Percentiles rank a stretch among this genome's conserved stretches.
phyloP scores from a whole-genome alignment of 1,284 basidiomycete species.

The Pisolithus thermaeus region DNA sequence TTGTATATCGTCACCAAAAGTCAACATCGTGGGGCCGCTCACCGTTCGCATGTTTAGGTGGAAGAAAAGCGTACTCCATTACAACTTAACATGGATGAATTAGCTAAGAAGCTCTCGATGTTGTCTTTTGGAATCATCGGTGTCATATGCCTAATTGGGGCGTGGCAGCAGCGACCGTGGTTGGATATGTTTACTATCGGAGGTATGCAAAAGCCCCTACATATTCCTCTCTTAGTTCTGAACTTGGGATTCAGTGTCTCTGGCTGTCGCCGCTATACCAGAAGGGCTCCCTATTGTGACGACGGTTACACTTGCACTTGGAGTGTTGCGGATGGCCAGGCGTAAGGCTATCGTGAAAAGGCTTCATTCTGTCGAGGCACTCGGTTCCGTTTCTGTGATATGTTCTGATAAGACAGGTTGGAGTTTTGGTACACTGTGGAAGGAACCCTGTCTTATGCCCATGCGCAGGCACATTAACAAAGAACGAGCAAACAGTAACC shows the following conservation, averaged over 20 bases:
- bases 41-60: conserved; percentile 43
- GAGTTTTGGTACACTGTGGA: background rate
- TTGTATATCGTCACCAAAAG: conserved; percentile 22
- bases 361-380: conserved; percentile 89
- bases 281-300: conserved; percentile 97
- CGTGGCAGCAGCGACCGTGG: conserved; percentile 85
- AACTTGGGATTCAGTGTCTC: conserved; percentile 60
- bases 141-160: conserved; percentile 87
- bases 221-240: conserved; percentile 1
- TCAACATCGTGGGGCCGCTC: background rate
- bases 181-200: conserved; percentile 99
- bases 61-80: conserved; percentile 92
- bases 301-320: conserved; percentile 92
- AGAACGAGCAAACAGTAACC: conserved; percentile 93
- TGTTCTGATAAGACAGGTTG: conserved; percentile 95
- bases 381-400: conserved; percentile 92
- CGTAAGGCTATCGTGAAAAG: conserved; percentile 97
- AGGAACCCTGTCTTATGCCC: conserved; percentile 4
- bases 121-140: conserved; percentile 92
- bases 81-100: conserved; percentile 94
- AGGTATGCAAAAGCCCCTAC: conserved; percentile 45
- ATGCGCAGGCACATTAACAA: conserved; percentile 81
- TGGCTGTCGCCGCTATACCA: conserved; percentile 95
- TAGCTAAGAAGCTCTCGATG: conserved; percentile 88
- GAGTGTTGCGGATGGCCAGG: conserved; percentile 90